Percentiles rank a stretch among this genome's conserved stretches.
Evolutionary conservation across 768 basidiomycete species (phyloP).

Genomic region (Cyclocybe aegerita): DNA sequence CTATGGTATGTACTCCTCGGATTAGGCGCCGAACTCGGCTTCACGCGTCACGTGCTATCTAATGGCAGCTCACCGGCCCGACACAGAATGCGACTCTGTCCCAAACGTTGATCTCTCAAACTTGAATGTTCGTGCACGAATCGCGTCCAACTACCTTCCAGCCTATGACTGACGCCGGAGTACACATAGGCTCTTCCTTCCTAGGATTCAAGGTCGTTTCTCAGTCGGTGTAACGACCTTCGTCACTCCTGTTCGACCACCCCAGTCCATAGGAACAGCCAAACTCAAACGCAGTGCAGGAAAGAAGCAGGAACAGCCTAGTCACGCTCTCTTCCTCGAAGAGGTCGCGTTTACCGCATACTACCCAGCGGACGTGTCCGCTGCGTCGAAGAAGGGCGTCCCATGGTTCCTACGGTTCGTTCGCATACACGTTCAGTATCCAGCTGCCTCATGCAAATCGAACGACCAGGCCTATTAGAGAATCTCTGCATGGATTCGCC

Average conservation of each 20-base stretch:
- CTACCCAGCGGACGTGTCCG: conserved; percentile 22
- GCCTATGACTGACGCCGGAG: too few species aligned
- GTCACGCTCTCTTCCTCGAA: conserved; percentile 51
- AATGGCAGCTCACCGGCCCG: too few species aligned
- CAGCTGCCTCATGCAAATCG: background rate
- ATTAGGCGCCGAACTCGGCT: too few species aligned
- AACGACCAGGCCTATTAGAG: conserved; percentile 38
- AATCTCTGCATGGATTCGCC: conserved; percentile 47
- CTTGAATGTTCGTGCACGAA: conserved; percentile 2
- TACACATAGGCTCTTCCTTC: conserved; percentile 42
- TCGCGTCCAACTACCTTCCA: background rate
- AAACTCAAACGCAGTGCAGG: conserved; percentile 29
- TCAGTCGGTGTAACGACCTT: conserved; percentile 63
- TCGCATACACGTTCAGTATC: background rate
- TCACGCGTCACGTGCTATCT: too few species aligned
- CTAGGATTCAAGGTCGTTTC: conserved; percentile 42
- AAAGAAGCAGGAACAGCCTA: conserved; percentile 22
- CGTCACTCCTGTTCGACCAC: conserved; percentile 39
- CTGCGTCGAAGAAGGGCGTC: conserved; percentile 38
- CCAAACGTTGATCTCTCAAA: conserved; percentile 24
- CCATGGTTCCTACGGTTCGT: conserved; percentile 60
- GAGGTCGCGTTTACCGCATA: conserved; percentile 53
- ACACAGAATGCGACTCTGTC: too few species aligned
- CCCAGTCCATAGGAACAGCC: conserved; percentile 37
- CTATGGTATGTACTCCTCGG: too few species aligned